Evolutionary conservation across 2,329 filamentous ascomycete species (phyloP).

Genomic region (Periconia digitata): DNA sequence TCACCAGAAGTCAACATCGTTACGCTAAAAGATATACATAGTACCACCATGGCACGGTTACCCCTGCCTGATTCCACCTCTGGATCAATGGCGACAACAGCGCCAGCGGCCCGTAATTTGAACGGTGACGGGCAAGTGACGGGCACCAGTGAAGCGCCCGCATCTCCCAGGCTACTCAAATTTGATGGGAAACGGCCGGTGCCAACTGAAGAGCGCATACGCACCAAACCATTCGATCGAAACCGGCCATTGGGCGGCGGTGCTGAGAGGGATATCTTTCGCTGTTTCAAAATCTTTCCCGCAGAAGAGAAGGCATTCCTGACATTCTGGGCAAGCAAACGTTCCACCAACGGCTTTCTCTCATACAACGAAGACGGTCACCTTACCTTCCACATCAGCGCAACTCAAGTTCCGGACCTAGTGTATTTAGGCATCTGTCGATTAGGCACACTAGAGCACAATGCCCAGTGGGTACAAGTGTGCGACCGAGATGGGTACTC

Average conservation of each 20-base stretch:
- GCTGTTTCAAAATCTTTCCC: conserved; percentile 9
- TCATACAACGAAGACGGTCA: conserved; percentile 8
- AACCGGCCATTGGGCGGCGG: conserved; percentile 10
- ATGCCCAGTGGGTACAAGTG: conserved; percentile 11
- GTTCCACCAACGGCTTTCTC: conserved; percentile 3
- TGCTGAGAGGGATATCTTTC: conserved; percentile 10
- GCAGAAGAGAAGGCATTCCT: conserved; percentile 13
- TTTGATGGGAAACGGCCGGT: background rate
- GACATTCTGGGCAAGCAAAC: conserved; percentile 4
- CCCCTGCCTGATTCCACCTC: background rate
- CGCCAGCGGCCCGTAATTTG: background rate
- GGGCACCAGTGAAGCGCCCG: background rate
- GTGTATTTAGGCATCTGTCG: conserved; percentile 7
- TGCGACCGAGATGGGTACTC: conserved; percentile 13
- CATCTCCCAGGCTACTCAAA: background rate
- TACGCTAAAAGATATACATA: background rate
- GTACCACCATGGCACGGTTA: background rate
- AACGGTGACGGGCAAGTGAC: background rate
- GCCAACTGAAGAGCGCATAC: background rate
- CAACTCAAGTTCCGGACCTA: conserved; percentile 6
- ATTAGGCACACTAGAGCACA: background rate
- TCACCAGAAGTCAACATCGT: background rate
- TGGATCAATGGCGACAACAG: background rate
- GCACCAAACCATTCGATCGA: conserved; percentile 13
- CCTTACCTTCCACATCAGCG: conserved; percentile 14